Evolutionary conservation across 495 filamentous ascomycete species (phyloP), one percentile per base, ranked within the genome.

Genomic region (Neurospora sp.): DNA sequence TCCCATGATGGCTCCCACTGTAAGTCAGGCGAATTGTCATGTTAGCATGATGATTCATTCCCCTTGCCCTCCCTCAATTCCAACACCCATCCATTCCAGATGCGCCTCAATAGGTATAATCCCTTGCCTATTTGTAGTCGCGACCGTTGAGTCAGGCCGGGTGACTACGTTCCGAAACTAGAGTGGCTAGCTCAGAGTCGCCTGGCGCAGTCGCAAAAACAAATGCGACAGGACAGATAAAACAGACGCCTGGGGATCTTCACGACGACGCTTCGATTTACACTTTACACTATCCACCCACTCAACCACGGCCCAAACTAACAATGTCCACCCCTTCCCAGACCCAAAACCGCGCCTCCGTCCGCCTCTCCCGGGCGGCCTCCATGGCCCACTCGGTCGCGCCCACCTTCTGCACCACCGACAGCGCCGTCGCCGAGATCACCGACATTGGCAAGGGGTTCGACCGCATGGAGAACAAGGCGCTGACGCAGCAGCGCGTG

Each of bases 391-490:
- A 92, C 35, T 94, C 92, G 72, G 80, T 94, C 70, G 87, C 92
- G 14, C 86, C 90, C 72, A 91, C 89, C 39, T 79, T 87, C 35
- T 80, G 81, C 71, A 87, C 85, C 70, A 85, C 80, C 41, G 87
- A 89, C 76, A 89, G 89, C 69, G 87, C 88, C 72, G 86, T 87
- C 12, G 87, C 89, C 65, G 93, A 97, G 76, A 93, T 97, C 82
- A 90, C 88, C 74, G 86, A 92, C 71, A 93, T 94, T 81, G 90
- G 92, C 74, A 90, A 92, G 72, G 91, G 92, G 47, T 87, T 98
- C 69, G 90, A 94, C 72, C 93, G 96, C 73, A 89, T 99, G 76
- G 94, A 98, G 80, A 95, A 97, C 86, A 93, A 93, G 80, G 92
- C 90, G 38, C 88, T 98, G 39, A 83, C 87, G 73, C 86, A 90